phyloP scores from a whole-genome alignment of 208 protist species.

The Trypanosoma congolense region DNA sequence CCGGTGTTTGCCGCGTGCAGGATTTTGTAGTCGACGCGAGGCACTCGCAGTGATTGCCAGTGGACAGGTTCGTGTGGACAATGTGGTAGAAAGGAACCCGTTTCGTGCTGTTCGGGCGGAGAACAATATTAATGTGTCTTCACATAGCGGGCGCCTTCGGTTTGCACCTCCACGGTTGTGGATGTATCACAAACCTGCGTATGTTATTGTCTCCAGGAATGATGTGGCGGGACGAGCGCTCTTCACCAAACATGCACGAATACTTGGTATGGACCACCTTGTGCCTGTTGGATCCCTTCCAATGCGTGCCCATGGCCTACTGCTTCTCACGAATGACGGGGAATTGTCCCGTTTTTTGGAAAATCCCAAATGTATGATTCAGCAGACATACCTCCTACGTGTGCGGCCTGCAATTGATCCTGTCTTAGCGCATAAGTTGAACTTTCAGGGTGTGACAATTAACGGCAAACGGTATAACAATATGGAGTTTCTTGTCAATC shows the following conservation, averaged over 20 bases:
- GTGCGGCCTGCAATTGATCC: conserved; percentile 81
- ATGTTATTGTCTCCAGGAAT: conserved; percentile 82
- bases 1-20: conserved; percentile 67
- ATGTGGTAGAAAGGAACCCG: conserved; percentile 79
- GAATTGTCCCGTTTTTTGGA: conserved; percentile 80
- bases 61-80: conserved; percentile 81
- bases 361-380: conserved; percentile 69
- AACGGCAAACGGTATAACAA: conserved; percentile 60
- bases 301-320: conserved; percentile 73
- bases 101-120: conserved; percentile 69
- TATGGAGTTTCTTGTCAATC: conserved; percentile 81
- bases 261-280: conserved; percentile 85
- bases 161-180: conserved; percentile 78
- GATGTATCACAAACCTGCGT: conserved; percentile 88
- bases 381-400: conserved; percentile 82
- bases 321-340: conserved; percentile 87
- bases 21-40: conserved; percentile 79
- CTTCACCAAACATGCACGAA: conserved; percentile 74
- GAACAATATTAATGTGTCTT: conserved; percentile 70
- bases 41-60: conserved; percentile 63
- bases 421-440: conserved; percentile 80
- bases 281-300: conserved; percentile 83
- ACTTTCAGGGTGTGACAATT: conserved; percentile 75
- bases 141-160: conserved; percentile 65
- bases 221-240: conserved; percentile 67